Evolutionary conservation across 805 yeast species (phyloP).

Genomic region (Candida arabinofermentans): DNA sequence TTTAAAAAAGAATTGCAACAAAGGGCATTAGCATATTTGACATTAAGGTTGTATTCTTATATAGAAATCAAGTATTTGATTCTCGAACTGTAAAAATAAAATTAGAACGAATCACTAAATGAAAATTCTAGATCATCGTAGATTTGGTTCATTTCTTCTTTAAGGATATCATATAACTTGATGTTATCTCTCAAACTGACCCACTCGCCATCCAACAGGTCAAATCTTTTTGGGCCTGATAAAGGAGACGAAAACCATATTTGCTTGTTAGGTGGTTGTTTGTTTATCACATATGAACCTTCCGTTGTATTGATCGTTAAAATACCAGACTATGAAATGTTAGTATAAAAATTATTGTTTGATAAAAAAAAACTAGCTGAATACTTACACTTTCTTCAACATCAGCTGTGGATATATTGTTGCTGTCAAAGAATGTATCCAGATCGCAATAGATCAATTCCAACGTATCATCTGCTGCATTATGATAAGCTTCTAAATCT

Average conservation of each 20-base stretch:
- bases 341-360: not conserved
- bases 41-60: too few species aligned
- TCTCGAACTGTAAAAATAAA: too few species aligned
- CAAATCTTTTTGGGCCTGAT: constrained; percentile 88
- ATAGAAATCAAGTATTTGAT: too few species aligned
- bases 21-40: too few species aligned
- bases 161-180: constrained; percentile 42
- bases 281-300: constrained; percentile 90
- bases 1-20: too few species aligned
- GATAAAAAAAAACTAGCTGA: not conserved
- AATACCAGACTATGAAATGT: constrained; percentile 52
- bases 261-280: constrained; percentile 96
- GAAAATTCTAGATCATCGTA: constrained; percentile 23
- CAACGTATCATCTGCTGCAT: constrained; percentile 59
- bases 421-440: constrained; percentile 60
- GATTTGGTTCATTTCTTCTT: constrained; percentile 42
- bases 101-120: constrained; percentile 5
- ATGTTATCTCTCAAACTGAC: constrained; percentile 65
- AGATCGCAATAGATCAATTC: constrained; percentile 64
- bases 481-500: constrained; percentile 54
- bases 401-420: constrained; percentile 47
- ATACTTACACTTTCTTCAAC: constrained; percentile 57
- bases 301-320: constrained; percentile 65
- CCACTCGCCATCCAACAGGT: constrained; percentile 74
- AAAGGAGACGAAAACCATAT: constrained; percentile 94